These are phyloP conservation scores for Warburgia ugandensis DNA, from an alignment of 164 flowering plant genomes.

Conservation along the genomic window DNA sequence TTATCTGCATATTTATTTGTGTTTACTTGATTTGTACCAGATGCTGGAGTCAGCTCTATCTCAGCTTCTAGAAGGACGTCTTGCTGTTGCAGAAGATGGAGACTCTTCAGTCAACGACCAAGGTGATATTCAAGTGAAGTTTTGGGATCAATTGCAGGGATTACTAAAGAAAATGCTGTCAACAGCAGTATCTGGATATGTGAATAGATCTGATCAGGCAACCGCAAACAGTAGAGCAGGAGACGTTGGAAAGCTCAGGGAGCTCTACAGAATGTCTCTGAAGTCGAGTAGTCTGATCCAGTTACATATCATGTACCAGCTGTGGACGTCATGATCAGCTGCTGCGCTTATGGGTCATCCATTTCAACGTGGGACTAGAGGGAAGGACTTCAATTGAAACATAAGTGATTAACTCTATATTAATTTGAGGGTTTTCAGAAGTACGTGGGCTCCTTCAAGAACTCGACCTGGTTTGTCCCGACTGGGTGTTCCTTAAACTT, in stretches of 20 bases:
- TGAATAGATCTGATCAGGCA: conserved; percentile 29
- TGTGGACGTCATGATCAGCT: conserved; percentile 34
- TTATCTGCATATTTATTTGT: no score
- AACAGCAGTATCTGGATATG: conserved; percentile 24
- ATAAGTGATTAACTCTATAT: no score
- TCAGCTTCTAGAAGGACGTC: conserved; percentile 72
- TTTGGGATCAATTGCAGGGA: conserved; percentile 66
- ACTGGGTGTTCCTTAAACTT: no score
- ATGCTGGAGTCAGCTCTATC: conserved; percentile 70
- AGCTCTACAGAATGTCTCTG: conserved; percentile 75
- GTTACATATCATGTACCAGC: conserved; percentile 47
- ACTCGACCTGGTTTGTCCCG: no score
- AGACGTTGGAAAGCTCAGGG: conserved; percentile 62
- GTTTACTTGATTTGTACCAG: conserved; percentile 46
- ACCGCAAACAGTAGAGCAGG: conserved; percentile 23
- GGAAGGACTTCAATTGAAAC: no score
- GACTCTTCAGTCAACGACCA: conserved; percentile 16
- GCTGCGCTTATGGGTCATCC: no score
- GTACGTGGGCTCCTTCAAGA: no score
- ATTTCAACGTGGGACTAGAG: no score
- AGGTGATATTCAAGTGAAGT: conserved; percentile 34
- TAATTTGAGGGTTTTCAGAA: no score
- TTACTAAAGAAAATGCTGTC: conserved; percentile 69
- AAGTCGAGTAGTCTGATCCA: conserved; percentile 41
- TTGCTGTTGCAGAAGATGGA: conserved; percentile 23